phyloP scores from a whole-genome alignment of 305 asterid genomes.

The Rubia balearica region DNA sequence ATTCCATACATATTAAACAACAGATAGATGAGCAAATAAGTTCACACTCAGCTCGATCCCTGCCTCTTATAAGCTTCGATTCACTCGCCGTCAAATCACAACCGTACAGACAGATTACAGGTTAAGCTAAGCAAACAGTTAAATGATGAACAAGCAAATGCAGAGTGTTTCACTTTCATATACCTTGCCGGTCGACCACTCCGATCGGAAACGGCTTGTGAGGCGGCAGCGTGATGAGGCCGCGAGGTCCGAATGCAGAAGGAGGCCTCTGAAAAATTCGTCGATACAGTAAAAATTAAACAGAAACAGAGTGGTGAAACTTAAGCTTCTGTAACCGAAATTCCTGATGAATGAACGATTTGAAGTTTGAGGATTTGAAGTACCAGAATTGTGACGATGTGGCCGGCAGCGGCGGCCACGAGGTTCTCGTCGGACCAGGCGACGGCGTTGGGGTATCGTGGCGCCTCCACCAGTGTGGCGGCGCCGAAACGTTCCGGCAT shows the following conservation, averaged over 20 bases:
- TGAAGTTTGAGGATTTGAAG: neutral
- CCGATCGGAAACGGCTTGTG: constrained; percentile 66
- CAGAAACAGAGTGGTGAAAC: neutral
- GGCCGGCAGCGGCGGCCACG: constrained; percentile 72
- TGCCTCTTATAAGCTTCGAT: neutral
- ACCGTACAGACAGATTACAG: neutral
- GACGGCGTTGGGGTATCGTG: constrained; percentile 62
- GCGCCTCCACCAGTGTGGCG: constrained; percentile 48
- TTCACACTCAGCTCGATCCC: neutral
- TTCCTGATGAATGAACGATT: neutral
- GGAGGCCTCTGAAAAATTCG: constrained; percentile 50
- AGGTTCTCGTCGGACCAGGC: constrained; percentile 92
- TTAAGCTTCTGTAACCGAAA: neutral
- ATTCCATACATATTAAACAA: neutral
- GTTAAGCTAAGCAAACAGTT: too few species aligned
- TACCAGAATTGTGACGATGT: constrained; percentile 54
- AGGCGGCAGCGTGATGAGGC: constrained; percentile 48
- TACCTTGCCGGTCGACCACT: constrained; percentile 53
- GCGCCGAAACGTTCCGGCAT: constrained; percentile 56
- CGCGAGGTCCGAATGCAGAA: constrained; percentile 58
- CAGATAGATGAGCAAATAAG: neutral
- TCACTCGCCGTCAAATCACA: neutral
- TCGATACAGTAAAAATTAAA: neutral
- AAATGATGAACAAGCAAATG: neutral
- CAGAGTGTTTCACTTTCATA: neutral